A percentile compares a stretch with the other conserved stretches of the same genome.
Conservation (phyloP, 371 early-diverging fungal species). For the Mucor circinelloides region DNA sequence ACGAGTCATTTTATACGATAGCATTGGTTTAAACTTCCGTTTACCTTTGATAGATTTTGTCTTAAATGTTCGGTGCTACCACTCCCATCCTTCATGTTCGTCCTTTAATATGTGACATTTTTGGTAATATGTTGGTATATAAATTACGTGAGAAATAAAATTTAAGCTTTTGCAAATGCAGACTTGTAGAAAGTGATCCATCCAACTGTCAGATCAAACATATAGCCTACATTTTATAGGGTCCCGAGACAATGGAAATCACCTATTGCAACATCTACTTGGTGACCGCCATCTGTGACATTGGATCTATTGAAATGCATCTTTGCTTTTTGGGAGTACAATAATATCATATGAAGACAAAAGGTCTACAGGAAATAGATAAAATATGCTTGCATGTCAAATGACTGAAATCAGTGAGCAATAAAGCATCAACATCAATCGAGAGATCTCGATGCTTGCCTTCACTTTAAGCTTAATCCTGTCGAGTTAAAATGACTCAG, state of each 20-base stretch:
- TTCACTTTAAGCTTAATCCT: background rate
- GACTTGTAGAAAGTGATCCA: background rate
- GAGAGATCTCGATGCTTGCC: background rate
- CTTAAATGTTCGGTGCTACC: constrained; percentile 8
- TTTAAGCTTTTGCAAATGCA: background rate
- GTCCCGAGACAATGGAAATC: background rate
- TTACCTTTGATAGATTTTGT: background rate
- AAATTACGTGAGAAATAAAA: constrained; percentile 2
- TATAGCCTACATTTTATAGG: background rate
- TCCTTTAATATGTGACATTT: constrained; percentile 9
- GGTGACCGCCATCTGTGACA: constrained; percentile 4
- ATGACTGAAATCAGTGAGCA: background rate
- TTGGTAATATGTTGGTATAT: constrained; percentile 3
- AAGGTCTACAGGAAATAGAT: background rate
- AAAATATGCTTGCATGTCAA: background rate
- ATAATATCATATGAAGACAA: background rate
- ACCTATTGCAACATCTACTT: background rate
- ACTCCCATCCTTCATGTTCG: background rate
- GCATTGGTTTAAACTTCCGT: background rate
- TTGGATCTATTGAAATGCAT: background rate
- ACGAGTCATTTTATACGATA: background rate
- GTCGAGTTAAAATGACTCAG: constrained; percentile 14
- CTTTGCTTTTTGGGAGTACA: background rate
- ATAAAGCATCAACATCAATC: background rate
- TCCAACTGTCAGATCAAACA: background rate